These are phyloP conservation scores for Penicillium frequentans DNA, from an alignment of 2,329 filamentous ascomycete genomes.

Conservation along the genomic window DNA sequence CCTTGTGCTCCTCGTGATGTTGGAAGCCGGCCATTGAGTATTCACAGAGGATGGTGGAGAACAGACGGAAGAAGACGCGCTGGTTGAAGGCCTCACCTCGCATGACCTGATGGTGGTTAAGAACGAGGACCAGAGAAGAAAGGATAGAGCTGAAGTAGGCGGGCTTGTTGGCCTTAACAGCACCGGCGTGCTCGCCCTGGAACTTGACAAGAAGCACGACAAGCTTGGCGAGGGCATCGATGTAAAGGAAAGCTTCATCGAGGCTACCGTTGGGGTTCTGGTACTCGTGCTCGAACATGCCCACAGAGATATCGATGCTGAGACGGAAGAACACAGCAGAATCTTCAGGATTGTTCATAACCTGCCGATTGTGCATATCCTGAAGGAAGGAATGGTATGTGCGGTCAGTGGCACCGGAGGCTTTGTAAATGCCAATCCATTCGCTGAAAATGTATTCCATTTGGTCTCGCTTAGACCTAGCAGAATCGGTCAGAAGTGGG, in stretches of 20 bases:
- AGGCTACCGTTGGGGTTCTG: conserved; percentile 61
- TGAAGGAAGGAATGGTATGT: conserved; percentile 74
- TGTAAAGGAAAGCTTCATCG: conserved; percentile 61
- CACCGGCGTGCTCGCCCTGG: conserved; percentile 61
- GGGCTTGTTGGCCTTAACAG: conserved; percentile 63
- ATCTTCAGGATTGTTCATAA: conserved; percentile 74
- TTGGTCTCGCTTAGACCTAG: conserved; percentile 69
- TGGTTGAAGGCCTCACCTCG: conserved; percentile 81
- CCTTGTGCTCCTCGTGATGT: conserved; percentile 61
- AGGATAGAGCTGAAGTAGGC: conserved; percentile 76
- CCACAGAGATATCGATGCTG: conserved; percentile 76
- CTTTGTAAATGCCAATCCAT: conserved; percentile 82
- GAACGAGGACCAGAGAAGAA: conserved; percentile 73
- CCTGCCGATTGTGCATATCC: conserved; percentile 73
- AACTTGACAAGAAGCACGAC: conserved; percentile 74
- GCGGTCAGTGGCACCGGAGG: conserved; percentile 72
- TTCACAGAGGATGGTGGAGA: conserved; percentile 80
- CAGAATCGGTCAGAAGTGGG: conserved; percentile 56
- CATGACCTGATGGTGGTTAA: conserved; percentile 82
- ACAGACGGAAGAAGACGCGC: conserved; percentile 85
- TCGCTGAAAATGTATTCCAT: conserved; percentile 95
- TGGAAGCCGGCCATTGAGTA: conserved; percentile 62
- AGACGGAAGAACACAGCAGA: conserved; percentile 76
- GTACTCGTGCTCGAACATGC: conserved; percentile 71
- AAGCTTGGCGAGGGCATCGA: conserved; percentile 81